Percentiles rank a stretch among this genome's conserved stretches.
phyloP scores from a whole-genome alignment of 345 rosid species.

The Iberis pinnata region DNA sequence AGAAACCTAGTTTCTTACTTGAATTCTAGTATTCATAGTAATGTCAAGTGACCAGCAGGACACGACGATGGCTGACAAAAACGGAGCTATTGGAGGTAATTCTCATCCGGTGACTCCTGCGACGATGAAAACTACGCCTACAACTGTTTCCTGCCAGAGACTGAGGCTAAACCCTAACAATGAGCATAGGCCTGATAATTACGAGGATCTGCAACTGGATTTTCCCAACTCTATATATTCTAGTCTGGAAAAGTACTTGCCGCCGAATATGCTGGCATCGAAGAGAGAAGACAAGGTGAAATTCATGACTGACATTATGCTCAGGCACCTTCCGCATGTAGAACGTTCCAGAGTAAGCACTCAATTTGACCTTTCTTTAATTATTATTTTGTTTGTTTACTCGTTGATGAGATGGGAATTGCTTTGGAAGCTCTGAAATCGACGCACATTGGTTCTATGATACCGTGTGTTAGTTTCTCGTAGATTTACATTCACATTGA shows the following conservation, averaged over 20 bases:
- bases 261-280: conserved; percentile 42
- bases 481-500: not conserved
- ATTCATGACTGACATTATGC: conserved; percentile 70
- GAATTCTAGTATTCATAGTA: not conserved
- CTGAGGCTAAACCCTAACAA: conserved; percentile 56
- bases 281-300: conserved; percentile 55
- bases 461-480: not conserved
- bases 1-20: conserved; percentile 4
- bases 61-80: conserved; percentile 25
- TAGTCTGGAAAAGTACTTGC: conserved; percentile 73
- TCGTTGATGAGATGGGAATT: too few species aligned
- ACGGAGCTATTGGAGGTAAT: conserved; percentile 30
- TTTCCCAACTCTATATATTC: conserved; percentile 64
- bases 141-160: conserved; percentile 32
- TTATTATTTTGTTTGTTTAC: not conserved
- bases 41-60: conserved; percentile 30
- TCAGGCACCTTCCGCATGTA: conserved; percentile 67
- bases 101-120: conserved; percentile 4
- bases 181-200: conserved; percentile 69
- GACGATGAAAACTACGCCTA: not conserved
- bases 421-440: not conserved
- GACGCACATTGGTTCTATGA: not conserved
- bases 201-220: conserved; percentile 64
- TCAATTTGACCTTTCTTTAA: too few species aligned
- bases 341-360: conserved; percentile 63